phyloP scores from a whole-genome alignment of 495 filamentous ascomycete species.

The Glonium stellatum region DNA sequence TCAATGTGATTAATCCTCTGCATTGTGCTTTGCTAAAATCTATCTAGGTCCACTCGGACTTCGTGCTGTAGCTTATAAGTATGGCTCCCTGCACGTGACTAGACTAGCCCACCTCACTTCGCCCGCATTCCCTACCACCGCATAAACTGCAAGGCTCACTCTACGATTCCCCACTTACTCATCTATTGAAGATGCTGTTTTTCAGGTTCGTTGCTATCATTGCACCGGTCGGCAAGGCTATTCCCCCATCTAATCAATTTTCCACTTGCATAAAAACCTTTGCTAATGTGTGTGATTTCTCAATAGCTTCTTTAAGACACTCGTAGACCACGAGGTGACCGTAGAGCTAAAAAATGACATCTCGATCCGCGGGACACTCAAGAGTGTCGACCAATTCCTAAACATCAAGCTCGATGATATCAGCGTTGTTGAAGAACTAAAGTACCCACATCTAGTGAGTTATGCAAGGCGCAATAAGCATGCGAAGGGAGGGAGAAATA shows the following conservation, averaged over 20 bases:
- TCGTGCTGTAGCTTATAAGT: neutral
- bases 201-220: conserved; percentile 28
- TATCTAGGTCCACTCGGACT: neutral
- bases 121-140: too few species aligned
- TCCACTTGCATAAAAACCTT: neutral
- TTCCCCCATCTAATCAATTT: neutral
- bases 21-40: neutral
- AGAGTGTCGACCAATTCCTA: conserved; percentile 95
- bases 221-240: neutral
- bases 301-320: conserved; percentile 94
- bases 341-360: conserved; percentile 99
- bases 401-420: conserved; percentile 99
- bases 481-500: neutral
- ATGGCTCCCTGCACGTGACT: neutral
- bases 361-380: conserved; percentile 85
- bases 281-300: neutral
- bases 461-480: neutral
- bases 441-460: conserved; percentile 83
- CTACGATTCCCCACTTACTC: neutral
- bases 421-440: conserved; percentile 77
- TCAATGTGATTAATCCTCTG: neutral
- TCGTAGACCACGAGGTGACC: conserved; percentile 91
- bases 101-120: neutral
- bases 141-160: neutral
- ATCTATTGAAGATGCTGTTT: conserved; percentile 30